A percentile compares a stretch with the other conserved stretches of the same genome.
These are phyloP conservation scores for Dendrocalamus latiflorus DNA, from an alignment of 202 grass and related monocot genomes.

Conservation along the genomic window DNA sequence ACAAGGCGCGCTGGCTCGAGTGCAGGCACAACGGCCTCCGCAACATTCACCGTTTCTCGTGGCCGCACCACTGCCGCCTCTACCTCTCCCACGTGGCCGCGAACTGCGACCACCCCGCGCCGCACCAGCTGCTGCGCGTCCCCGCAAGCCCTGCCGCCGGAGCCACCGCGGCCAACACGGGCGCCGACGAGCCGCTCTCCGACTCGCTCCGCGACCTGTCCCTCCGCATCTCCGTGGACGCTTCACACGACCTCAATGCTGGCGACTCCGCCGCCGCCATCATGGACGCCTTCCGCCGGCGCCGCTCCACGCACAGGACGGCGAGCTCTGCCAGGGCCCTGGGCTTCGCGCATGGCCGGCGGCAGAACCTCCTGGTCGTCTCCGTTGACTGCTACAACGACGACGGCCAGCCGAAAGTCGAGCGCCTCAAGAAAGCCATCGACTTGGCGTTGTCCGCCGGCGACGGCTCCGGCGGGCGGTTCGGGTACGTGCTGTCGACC, in stretches of 20 bases:
- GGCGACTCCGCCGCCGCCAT: constrained; percentile 39
- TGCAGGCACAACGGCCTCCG: constrained; percentile 74
- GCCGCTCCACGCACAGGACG: background rate
- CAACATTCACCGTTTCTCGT: constrained; percentile 93
- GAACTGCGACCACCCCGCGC: constrained; percentile 33
- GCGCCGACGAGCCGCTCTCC: constrained; percentile 43
- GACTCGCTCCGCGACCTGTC: constrained; percentile 85
- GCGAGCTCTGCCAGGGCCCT: background rate
- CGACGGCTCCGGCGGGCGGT: constrained; percentile 12
- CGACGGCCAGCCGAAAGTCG: constrained; percentile 32
- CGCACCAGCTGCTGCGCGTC: constrained; percentile 38
- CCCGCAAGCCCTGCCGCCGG: background rate
- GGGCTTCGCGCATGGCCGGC: constrained; percentile 38
- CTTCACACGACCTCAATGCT: constrained; percentile 16
- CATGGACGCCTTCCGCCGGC: constrained; percentile 57
- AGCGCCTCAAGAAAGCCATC: constrained; percentile 32
- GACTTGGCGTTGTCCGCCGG: constrained; percentile 20
- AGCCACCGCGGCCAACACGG: background rate
- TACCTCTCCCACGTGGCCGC: constrained; percentile 74
- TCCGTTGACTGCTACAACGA: constrained; percentile 54
- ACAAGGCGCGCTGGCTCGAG: constrained; percentile 64
- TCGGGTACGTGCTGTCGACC: constrained; percentile 61
- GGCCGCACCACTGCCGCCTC: constrained; percentile 90
- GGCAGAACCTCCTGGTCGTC: constrained; percentile 56
- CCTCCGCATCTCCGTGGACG: constrained; percentile 62